Percentiles rank a stretch among this genome's conserved stretches.
Evolutionary conservation across 306 rosid species (phyloP).

Genomic region (Herpetospermum pedunculosum): DNA sequence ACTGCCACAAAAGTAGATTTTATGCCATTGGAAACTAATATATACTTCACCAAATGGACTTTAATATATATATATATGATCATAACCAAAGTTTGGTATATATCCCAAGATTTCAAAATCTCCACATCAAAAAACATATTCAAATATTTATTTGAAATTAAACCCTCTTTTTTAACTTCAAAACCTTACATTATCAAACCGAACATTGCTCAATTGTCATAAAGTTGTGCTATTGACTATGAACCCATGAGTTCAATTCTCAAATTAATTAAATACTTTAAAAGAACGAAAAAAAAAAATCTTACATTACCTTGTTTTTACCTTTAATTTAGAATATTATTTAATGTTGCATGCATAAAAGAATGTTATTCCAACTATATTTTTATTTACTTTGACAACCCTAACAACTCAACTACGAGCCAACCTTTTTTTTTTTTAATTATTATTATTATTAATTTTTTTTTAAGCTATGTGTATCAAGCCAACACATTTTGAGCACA

Average conservation of each 20-base stretch:
- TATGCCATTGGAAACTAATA: neutral
- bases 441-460: too few species aligned
- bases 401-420: neutral
- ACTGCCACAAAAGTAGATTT: neutral
- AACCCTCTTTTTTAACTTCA: neutral
- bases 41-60: neutral
- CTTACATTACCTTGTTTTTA: too few species aligned
- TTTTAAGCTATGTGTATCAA: too few species aligned
- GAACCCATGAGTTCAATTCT: too few species aligned
- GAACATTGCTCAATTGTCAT: too few species aligned
- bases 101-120: neutral
- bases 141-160: neutral
- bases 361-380: neutral
- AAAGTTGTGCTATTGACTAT: too few species aligned
- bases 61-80: neutral
- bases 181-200: too few species aligned
- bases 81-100: neutral
- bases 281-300: too few species aligned
- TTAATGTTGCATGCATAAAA: neutral
- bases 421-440: too few species aligned
- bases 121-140: neutral
- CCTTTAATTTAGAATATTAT: too few species aligned
- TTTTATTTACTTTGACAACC: neutral
- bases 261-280: too few species aligned
- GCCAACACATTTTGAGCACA: too few species aligned